Base-by-base conservation (phyloP, 495 filamentous ascomycete genomes). In the Darksidea phi region DNA sequence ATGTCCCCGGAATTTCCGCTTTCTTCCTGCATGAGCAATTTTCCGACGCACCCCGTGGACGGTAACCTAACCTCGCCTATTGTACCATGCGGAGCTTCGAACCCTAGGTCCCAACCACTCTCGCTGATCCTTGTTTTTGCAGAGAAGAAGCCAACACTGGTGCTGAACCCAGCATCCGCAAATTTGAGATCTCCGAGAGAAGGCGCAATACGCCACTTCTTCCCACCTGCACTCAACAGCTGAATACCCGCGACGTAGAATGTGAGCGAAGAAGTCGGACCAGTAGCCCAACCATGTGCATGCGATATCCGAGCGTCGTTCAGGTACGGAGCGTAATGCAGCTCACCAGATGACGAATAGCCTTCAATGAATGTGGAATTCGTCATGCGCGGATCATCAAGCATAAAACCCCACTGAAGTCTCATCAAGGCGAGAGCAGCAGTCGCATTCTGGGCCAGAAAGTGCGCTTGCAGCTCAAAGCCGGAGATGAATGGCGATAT, bases 311-410 rank as follows among this genome's bases (percentile, higher is more conserved):
- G 73, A 6, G 82, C 72, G 32, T 78, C 73, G 54, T 78, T 78
- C 37, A 60, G 70, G 67, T 85, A 85, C 0, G 81, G 78, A 3
- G 81, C 78, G 67, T 88, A 86, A 38, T 82, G 79, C 26, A 83
- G 71, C 21, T 77, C 71, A 20, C 83, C 84, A 67, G 85, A 78
- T 1, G 68, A 70, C 11, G 80, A 70, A 61, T 83, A 86, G 0
- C 83, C 83, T 67, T 86, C 84, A 47, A 83, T 77, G 1, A 84
- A 77, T 0, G 84, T 86, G 28, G 76, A 80, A 55, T 84, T 81
- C 1, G 84, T 88, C 62, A 83, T 81, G 42, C 83, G 79, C 2
- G 77, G 76, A 46, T 84, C 80, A 58, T 85, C 75, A 36, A 86
- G 78, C 72, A 86, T 81, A 73, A 82, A 83, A 13, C 79, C 82